Conservation (phyloP, 129 eudicot species). For the Centrapalus pauciflorus region DNA sequence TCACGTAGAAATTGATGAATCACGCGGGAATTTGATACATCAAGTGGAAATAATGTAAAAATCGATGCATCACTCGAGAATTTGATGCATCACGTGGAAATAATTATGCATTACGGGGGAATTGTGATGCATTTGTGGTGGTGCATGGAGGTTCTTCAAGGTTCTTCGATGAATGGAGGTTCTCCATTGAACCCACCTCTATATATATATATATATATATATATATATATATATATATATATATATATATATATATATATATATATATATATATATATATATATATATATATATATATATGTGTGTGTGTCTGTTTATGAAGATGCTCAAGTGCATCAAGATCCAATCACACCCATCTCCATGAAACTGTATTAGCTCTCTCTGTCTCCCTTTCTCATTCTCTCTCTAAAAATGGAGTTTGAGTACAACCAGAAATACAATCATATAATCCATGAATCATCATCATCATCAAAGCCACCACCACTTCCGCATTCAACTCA, state of each 20-base stretch:
- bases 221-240: slow-evolving; percentile 3
- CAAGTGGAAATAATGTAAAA: too few species aligned
- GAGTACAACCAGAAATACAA: slow-evolving; percentile 22
- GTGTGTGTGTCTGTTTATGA: slow-evolving; percentile 22
- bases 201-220: slow-evolving; percentile 1
- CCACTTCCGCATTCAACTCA: slow-evolving; percentile 34
- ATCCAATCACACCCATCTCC: slow-evolving; percentile 40
- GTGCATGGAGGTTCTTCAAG: too few species aligned
- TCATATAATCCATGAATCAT: slow-evolving; percentile 19
- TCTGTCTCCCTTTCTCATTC: neutral
- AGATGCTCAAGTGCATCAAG: slow-evolving; percentile 36
- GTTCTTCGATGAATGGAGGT: too few species aligned
- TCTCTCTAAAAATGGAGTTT: neutral
- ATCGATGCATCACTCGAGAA: too few species aligned
- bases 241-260: neutral
- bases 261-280: neutral
- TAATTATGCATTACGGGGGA: too few species aligned
- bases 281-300: neutral
- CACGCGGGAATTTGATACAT: too few species aligned
- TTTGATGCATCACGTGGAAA: too few species aligned
- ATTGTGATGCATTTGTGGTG: too few species aligned
- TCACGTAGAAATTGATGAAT: too few species aligned
- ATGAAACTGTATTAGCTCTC: neutral
- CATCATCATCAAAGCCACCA: slow-evolving; percentile 16
- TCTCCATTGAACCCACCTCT: too few species aligned